Conservation (phyloP, 108 stramenopile species). For the Chaetoceros muelleri region DNA sequence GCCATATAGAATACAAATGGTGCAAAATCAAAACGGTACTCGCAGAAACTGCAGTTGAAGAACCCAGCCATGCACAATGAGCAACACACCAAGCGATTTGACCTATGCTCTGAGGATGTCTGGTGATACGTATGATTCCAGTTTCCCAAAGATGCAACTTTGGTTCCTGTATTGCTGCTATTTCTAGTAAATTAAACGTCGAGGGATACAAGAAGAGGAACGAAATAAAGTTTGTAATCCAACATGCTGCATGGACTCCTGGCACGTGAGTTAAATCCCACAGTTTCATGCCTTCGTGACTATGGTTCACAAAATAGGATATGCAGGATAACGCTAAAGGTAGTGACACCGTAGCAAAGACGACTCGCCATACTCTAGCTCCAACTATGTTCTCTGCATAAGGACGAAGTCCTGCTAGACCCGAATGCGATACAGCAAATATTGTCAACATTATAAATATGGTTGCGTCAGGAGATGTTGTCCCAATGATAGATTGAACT, state of each 20-base stretch:
- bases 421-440: slow-evolving; percentile 89
- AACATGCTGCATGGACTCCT: slow-evolving; percentile 43
- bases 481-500: slow-evolving; percentile 31
- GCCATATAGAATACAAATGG: slow-evolving; percentile 88
- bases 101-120: slow-evolving; percentile 92
- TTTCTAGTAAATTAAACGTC: slow-evolving; percentile 91
- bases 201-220: slow-evolving; percentile 93
- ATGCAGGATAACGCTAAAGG: slow-evolving; percentile 88
- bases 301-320: slow-evolving; percentile 89
- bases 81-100: slow-evolving; percentile 90
- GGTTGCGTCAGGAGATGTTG: slow-evolving; percentile 37
- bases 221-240: slow-evolving; percentile 64
- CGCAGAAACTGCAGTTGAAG: slow-evolving; percentile 64
- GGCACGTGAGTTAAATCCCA: slow-evolving; percentile 64
- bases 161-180: slow-evolving; percentile 76
- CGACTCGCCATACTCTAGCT: slow-evolving; percentile 81
- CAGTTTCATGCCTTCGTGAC: slow-evolving; percentile 83
- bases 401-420: slow-evolving; percentile 88
- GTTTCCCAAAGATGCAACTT: slow-evolving; percentile 91
- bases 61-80: slow-evolving; percentile 85
- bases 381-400: slow-evolving; percentile 85
- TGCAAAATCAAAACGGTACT: slow-evolving; percentile 74
- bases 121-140: slow-evolving; percentile 90
- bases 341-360: slow-evolving; percentile 86
- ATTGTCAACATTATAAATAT: slow-evolving; percentile 60